A percentile compares a stretch with the other conserved stretches of the same genome.
Evolutionary conservation across 495 filamentous ascomycete genomes (phyloP).

Genomic region (Choiromyces venosus): DNA sequence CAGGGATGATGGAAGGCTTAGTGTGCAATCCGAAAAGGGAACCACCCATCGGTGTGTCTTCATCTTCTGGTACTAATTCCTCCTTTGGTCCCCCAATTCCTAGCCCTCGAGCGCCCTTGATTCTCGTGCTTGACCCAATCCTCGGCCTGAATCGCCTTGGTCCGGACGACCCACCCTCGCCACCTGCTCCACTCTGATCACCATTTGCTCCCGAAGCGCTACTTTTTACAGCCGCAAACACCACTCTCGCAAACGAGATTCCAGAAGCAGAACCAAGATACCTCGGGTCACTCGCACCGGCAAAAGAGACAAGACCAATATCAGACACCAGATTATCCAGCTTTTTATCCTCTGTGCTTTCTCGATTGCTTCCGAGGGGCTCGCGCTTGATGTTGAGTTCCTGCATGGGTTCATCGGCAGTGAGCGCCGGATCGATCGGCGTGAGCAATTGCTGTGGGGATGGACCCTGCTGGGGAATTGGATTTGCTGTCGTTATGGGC

Average conservation of each 20-base stretch:
- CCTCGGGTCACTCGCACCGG: slow-evolving; percentile 68
- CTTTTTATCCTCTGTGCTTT: slow-evolving; percentile 40
- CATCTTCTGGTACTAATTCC: slow-evolving; percentile 28
- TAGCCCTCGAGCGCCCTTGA: slow-evolving; percentile 34
- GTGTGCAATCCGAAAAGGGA: slow-evolving; percentile 93
- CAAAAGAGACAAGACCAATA: slow-evolving; percentile 69
- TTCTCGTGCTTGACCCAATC: slow-evolving; percentile 36
- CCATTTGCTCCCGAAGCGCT: slow-evolving; percentile 41
- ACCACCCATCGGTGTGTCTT: slow-evolving; percentile 76
- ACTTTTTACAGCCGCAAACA: slow-evolving; percentile 84
- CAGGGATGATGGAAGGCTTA: slow-evolving; percentile 76
- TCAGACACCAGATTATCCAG: slow-evolving; percentile 70
- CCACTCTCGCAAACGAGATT: slow-evolving; percentile 89
- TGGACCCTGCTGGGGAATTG: slow-evolving; percentile 5
- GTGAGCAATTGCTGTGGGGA: slow-evolving; percentile 19
- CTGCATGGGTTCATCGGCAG: slow-evolving; percentile 9
- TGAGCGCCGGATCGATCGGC: slow-evolving; percentile 34
- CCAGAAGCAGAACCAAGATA: slow-evolving; percentile 83
- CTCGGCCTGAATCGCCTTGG: slow-evolving; percentile 26
- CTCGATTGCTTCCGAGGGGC: slow-evolving; percentile 26
- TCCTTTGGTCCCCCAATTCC: slow-evolving; percentile 44
- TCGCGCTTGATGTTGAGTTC: slow-evolving; percentile 27
- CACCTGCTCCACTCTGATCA: slow-evolving; percentile 23
- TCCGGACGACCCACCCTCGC: slow-evolving; percentile 13
- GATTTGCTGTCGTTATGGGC: slow-evolving; percentile 4